Conservation (phyloP, 257 asterid species). For the Fraxinus excelsior region DNA sequence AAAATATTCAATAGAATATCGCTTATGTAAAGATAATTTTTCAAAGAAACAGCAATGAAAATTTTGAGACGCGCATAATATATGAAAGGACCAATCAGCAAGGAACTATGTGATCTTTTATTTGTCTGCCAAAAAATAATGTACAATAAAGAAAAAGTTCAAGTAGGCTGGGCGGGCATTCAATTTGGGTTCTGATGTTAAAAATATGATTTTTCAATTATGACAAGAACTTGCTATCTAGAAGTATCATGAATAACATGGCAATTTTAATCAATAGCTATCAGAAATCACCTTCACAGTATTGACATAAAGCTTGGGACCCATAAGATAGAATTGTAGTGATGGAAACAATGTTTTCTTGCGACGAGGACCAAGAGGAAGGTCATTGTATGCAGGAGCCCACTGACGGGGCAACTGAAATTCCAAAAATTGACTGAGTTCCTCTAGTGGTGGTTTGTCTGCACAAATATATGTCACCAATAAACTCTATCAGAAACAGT, state of each 20-base stretch:
- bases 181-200: background rate
- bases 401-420: constrained; percentile 91
- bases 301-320: constrained; percentile 92
- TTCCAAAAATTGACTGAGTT: constrained; percentile 82
- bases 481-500: constrained; percentile 22
- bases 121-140: background rate
- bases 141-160: background rate
- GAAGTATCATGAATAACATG: background rate
- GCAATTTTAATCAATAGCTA: background rate
- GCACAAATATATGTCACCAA: constrained; percentile 24
- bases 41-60: background rate
- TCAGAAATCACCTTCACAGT: constrained; percentile 62
- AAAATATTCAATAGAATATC: background rate
- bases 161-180: background rate
- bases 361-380: constrained; percentile 76
- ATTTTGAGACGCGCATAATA: background rate
- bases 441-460: constrained; percentile 95
- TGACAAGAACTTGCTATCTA: background rate
- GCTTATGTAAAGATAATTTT: background rate
- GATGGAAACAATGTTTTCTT: constrained; percentile 79
- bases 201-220: background rate
- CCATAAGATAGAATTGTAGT: constrained; percentile 76
- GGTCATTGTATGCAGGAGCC: constrained; percentile 91
- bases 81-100: background rate
- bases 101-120: background rate